Conservation (phyloP, 495 filamentous ascomycete genomes). For the Talaromyces borbonicus region DNA sequence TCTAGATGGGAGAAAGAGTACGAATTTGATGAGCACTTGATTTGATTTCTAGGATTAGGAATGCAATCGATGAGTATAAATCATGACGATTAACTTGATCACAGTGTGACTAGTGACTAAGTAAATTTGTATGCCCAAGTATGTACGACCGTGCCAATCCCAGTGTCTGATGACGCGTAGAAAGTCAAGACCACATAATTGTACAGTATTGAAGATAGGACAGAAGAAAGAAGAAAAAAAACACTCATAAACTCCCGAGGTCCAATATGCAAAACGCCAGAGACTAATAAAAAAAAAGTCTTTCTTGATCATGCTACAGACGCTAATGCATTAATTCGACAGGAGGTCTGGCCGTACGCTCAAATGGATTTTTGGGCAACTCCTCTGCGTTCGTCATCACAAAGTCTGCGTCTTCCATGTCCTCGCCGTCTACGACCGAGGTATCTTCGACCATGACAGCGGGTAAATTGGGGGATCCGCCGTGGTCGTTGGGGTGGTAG, state of each 20-base stretch:
- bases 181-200: no score
- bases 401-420: constrained; percentile 27
- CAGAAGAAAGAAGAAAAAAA: neutral
- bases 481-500: constrained; percentile 67
- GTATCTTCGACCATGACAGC: constrained; percentile 89
- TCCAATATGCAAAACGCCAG: constrained; percentile 1
- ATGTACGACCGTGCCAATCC: no score
- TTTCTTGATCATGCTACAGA: neutral
- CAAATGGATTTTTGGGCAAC: constrained; percentile 46
- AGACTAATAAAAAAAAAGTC: no score
- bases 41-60: no score
- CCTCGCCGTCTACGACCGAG: constrained; percentile 46
- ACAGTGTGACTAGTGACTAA: no score
- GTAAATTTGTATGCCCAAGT: neutral
- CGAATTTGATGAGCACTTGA: neutral
- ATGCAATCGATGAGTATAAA: no score
- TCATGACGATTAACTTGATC: no score
- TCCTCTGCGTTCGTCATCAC: constrained; percentile 25
- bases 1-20: no score
- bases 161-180: no score
- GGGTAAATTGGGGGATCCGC: constrained; percentile 66
- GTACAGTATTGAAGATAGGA: constrained; percentile 1
- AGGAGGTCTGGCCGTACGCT: constrained; percentile 76
- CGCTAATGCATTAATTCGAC: constrained; percentile 75
- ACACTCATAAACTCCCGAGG: no score